phyloP scores from a whole-genome alignment of 2,329 filamentous ascomycete genomes.

The Cadophora sp. region DNA sequence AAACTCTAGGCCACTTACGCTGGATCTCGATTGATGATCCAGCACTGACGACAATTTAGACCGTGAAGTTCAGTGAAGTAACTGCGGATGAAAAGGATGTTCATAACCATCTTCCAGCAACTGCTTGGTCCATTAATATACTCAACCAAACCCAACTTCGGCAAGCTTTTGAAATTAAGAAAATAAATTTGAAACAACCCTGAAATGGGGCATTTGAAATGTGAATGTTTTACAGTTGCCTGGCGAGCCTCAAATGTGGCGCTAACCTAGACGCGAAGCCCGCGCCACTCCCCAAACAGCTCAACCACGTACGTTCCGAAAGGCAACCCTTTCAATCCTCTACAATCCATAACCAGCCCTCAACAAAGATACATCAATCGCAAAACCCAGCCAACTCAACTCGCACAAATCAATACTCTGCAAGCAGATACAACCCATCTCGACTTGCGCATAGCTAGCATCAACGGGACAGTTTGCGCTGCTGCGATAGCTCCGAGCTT shows the following conservation, averaged over 20 bases:
- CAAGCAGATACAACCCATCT: background rate
- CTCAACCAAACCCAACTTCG: background rate
- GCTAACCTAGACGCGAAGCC: slow-evolving; percentile 6
- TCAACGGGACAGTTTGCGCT: background rate
- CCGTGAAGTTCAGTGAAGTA: no score
- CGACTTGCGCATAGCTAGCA: slow-evolving; percentile 1
- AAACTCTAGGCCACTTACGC: no score
- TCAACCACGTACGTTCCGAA: slow-evolving; percentile 12
- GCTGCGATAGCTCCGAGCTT: slow-evolving; percentile 18
- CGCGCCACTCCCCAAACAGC: slow-evolving; percentile 15
- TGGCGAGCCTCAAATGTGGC: slow-evolving; percentile 2
- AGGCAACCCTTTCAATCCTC: slow-evolving; percentile 3
- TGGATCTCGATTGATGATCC: no score
- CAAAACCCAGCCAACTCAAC: background rate
- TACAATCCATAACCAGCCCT: background rate
- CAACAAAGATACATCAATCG: slow-evolving; percentile 5
- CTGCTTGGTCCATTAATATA: no score
- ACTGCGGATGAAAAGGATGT: no score
- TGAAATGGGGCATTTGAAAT: slow-evolving; percentile 4
- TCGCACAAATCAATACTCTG: background rate
- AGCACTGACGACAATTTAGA: no score
- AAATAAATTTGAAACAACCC: slow-evolving; percentile 1
- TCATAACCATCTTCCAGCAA: no score
- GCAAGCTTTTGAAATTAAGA: background rate
- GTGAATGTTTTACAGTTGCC: slow-evolving; percentile 16